These are phyloP conservation scores for Cadophora luteo-olivacea DNA, from an alignment of 2,329 filamentous ascomycete species.

Conservation along the genomic window DNA sequence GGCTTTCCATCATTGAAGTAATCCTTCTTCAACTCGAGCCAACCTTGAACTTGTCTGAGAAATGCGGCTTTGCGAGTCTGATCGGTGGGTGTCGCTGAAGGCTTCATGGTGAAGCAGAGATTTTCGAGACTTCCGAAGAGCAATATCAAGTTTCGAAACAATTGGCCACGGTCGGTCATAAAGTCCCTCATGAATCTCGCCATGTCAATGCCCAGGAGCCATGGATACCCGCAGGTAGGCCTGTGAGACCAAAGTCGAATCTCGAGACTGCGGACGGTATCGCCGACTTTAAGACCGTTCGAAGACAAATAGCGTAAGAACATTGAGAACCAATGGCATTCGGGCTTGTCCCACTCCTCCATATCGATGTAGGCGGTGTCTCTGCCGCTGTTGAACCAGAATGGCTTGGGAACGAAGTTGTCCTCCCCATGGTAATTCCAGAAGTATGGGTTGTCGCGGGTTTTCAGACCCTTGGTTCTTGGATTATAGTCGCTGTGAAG, in stretches of 20 bases:
- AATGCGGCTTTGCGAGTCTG: background rate
- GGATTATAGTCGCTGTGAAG: background rate
- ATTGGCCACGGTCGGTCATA: too few relatives aligned
- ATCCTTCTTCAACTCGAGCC: background rate
- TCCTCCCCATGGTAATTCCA: background rate
- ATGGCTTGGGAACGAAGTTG: background rate
- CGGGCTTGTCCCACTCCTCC: background rate
- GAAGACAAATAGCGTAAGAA: background rate
- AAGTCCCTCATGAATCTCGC: background rate
- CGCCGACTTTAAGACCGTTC: background rate
- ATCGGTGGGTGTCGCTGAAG: background rate
- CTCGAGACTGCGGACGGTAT: background rate
- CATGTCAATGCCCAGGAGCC: background rate
- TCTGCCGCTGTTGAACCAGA: conserved; percentile 2
- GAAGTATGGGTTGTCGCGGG: too few relatives aligned
- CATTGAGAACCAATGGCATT: background rate
- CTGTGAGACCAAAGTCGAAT: background rate
- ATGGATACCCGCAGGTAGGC: too few relatives aligned
- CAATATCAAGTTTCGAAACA: background rate
- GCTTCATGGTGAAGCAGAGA: background rate
- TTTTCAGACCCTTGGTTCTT: too few relatives aligned
- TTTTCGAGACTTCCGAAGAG: background rate
- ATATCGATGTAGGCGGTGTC: background rate
- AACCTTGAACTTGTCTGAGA: background rate
- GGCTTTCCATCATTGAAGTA: background rate